These are phyloP conservation scores for Fusarium gaditjirri DNA, from an alignment of 2,329 filamentous ascomycete species.

Conservation along the genomic window DNA sequence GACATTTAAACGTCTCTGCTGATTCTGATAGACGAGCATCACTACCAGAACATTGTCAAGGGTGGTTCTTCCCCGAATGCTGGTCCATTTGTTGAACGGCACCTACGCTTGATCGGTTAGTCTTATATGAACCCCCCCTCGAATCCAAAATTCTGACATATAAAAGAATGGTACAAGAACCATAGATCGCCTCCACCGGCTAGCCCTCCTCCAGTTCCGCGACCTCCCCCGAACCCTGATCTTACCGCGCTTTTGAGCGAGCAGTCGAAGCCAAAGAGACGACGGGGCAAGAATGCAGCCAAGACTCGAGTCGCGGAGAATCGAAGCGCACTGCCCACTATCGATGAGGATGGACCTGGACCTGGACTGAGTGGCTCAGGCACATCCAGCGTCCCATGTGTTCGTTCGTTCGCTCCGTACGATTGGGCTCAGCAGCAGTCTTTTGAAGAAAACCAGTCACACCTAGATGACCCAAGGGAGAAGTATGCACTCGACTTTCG, in stretches of 20 bases:
- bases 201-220: background rate
- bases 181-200: conserved; percentile 17
- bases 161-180: conserved; percentile 29
- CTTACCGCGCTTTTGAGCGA: conserved; percentile 5
- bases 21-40: conserved; percentile 55
- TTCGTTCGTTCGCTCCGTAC: background rate
- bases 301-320: background rate
- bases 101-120: conserved; percentile 44
- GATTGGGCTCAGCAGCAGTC: background rate
- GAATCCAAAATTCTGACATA: background rate
- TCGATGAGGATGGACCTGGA: background rate
- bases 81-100: conserved; percentile 48
- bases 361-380: background rate
- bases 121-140: background rate
- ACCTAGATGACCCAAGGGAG: background rate
- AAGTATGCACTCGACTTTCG: background rate
- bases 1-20: background rate
- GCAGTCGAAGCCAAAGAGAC: background rate
- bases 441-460: background rate
- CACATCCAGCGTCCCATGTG: background rate
- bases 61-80: conserved; percentile 51
- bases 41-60: conserved; percentile 56
- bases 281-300: background rate
- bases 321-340: background rate
- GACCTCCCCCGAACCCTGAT: background rate